Base-by-base conservation (phyloP, 148 eudicot species). In the Pouteria glomerata region DNA sequence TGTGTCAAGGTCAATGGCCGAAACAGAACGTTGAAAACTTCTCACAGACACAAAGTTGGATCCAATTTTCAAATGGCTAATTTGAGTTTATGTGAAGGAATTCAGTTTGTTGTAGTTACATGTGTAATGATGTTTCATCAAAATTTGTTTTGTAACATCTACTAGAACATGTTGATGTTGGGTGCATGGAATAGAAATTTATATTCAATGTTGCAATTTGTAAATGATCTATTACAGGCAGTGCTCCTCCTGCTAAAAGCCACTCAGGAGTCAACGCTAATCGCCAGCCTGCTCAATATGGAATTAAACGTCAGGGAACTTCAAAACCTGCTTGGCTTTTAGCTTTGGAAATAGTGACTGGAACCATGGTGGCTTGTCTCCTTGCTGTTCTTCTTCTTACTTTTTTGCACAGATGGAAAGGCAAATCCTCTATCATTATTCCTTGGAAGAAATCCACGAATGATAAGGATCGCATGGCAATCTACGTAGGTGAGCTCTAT, bases 381-480 rank as follows among this genome's bases (percentile, higher is more conserved):
- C 79, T 90, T 35, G 42, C 87, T 15, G 44, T 81, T 41, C 94
- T 79, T 39, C 56, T 90, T 18, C 35, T 88, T 47, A 79, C 85
- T 47, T 78, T 82, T 33, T 57, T 81, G 64, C 85, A 81, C 57
- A 92, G 86, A 77, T 88, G 81, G 76, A 85, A 86, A 73, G 82
- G 60, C 60, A 83, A 84, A 78, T 76, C 94, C 39, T 87, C 96
- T 11, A 79, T 84, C 74, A 81, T 86, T 51, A 88, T 87, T 57
- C 94, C 97, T 52, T 96, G 99, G 99, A 96, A 90, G 80, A 96
- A 90, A 77, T 88, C 94, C 26, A 77, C 81, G 41, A 85, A 94
- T 71, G 82, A 82, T 65, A 92, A 83, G 81, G 95, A 85, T 39
- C 85, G 85, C 35, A 71, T 82, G 77, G 82, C 84, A 11, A 79